These are phyloP conservation scores for Kalaharituber pfeilii DNA, from an alignment of 2,329 filamentous ascomycete species.

Conservation along the genomic window DNA sequence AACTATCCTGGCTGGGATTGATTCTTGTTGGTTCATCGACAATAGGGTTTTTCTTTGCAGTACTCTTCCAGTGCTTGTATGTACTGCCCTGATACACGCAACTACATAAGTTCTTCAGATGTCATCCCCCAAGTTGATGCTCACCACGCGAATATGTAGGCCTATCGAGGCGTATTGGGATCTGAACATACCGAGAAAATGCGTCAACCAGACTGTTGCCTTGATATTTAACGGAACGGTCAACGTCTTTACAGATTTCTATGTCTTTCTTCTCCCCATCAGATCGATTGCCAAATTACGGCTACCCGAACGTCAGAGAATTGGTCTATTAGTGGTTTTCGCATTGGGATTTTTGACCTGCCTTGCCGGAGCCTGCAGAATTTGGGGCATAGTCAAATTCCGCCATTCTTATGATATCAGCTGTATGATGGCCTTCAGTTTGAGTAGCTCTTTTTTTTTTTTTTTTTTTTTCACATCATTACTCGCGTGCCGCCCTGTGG, in stretches of 20 bases:
- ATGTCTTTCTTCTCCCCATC: neutral
- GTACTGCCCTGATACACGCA: too few species aligned
- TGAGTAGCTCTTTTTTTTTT: too few species aligned
- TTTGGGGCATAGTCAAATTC: neutral
- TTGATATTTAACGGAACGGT: neutral
- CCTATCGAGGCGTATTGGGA: neutral
- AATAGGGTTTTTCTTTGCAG: neutral
- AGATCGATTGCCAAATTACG: neutral
- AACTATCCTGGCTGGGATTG: neutral
- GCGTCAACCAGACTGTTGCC: neutral
- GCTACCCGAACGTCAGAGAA: neutral
- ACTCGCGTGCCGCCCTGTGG: too few species aligned
- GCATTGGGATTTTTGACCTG: neutral
- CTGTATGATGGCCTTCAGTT: neutral
- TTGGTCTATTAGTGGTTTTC: neutral
- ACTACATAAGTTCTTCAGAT: too few species aligned
- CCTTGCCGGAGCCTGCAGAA: neutral
- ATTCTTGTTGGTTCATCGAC: neutral
- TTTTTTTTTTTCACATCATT: too few species aligned
- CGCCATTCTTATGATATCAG: neutral
- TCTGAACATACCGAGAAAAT: neutral
- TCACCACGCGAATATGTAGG: neutral
- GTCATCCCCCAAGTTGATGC: too few species aligned
- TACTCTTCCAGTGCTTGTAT: neutral
- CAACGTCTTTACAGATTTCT: constrained; percentile 1